Base-by-base conservation (phyloP, 306 rosid genomes). In the Cercis canadensis region DNA sequence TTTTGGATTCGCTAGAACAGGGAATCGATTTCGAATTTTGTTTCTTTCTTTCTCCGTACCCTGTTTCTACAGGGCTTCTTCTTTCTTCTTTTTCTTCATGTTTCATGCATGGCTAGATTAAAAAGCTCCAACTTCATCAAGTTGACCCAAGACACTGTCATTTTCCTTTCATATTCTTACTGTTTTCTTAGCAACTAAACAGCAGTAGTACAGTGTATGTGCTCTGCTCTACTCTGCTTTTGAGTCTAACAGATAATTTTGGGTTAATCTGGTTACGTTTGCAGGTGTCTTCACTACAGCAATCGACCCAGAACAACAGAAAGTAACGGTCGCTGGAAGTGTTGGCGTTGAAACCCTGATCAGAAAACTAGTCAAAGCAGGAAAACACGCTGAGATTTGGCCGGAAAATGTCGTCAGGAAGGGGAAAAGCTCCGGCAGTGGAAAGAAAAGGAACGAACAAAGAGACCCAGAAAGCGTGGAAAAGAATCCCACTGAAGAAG, bases 351-450 rank as follows among this genome's bases (percentile, higher is more conserved):
- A 90, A 81, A 88, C 81, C 45, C 88, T 90, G 68, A 64, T 86
- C 57, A 78, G 68, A 74, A 92, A 86, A 71, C 81, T 92, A 12
- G 36, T 58, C 36, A 92, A 80, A 62, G 81, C 87, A 8, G 96
- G 98, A 3, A 90, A 92, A 69, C 87, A 75, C 12, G 96, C 92
- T 5, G 92, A 90, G 83, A 71, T 85, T 19, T 92, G 95, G 96
- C 89, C 87, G 41, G 96, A 81, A 52, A 88, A 54, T 16, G 47
- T 45, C 40, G 33, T 41, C 46, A 82, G 71, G 2, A 83, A 85
- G 64, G 89, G 57, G 12, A 84, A 71, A 51, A 75, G 54, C 72
- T 45, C 87, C 8, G 73, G 69, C 44, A 73, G 83, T 24, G 40
- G 8, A 32, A 73, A 75, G 79, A 80, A 82, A 62, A 82, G 63